A percentile compares a stretch with the other conserved stretches of the same genome.
phyloP scores from a whole-genome alignment of 345 rosid species.

The Sisymbrium altissimum region DNA sequence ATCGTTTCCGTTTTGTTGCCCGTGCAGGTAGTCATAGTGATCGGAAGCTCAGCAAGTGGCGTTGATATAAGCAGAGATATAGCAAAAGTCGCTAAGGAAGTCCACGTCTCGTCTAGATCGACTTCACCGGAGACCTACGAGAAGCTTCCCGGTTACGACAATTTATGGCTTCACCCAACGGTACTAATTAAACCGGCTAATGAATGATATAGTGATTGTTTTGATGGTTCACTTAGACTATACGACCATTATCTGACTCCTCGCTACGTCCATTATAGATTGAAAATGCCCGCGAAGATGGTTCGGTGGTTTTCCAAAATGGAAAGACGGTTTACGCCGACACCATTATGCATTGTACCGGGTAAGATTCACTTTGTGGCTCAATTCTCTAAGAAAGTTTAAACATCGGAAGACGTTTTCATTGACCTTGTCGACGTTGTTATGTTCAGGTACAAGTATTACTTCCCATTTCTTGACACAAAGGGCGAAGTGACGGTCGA shows the following conservation, averaged over 20 bases:
- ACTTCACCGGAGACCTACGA: conserved; percentile 49
- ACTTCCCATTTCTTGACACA: conserved; percentile 85
- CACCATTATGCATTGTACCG: conserved; percentile 78
- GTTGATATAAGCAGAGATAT: conserved; percentile 69
- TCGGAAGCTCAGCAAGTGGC: conserved; percentile 72
- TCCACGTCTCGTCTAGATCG: conserved; percentile 67
- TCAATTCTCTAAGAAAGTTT: not conserved
- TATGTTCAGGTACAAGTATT: conserved; percentile 70
- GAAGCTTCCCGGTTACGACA: conserved; percentile 49
- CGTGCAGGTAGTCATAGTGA: conserved; percentile 61
- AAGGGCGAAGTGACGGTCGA: conserved; percentile 66
- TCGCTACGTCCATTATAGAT: conserved; percentile 46
- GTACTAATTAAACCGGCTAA: conserved; percentile 35
- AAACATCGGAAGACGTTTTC: not conserved
- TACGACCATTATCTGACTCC: not conserved
- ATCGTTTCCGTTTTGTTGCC: conserved; percentile 8
- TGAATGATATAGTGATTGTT: not conserved
- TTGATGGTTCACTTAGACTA: not conserved
- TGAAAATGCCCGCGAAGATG: conserved; percentile 51
- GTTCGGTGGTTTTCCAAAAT: conserved; percentile 55
- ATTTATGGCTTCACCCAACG: conserved; percentile 83
- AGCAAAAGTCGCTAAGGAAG: conserved; percentile 77
- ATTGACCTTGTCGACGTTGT: not conserved
- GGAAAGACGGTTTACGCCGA: conserved; percentile 53
- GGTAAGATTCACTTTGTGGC: conserved; percentile 36